Evolutionary conservation across 2,329 filamentous ascomycete genomes (phyloP).

Genomic region (Alternaria sp.): DNA sequence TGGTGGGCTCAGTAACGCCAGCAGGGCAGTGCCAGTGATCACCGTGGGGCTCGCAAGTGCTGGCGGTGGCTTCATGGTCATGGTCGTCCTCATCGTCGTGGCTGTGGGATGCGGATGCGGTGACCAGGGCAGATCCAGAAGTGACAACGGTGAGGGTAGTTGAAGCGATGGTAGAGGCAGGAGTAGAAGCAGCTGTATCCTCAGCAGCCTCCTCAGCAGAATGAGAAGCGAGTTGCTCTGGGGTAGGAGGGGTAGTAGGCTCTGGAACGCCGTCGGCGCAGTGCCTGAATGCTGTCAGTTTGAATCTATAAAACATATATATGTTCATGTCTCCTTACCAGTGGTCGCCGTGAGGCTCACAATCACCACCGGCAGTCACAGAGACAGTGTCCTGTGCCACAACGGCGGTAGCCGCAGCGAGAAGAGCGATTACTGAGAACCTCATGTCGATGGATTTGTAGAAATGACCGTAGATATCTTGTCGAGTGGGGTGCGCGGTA

Average conservation of each 20-base stretch:
- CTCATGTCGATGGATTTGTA: slow-evolving; percentile 26
- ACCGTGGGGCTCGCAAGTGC: slow-evolving; percentile 37
- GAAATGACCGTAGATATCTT: slow-evolving; percentile 10
- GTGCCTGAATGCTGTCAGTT: slow-evolving; percentile 10
- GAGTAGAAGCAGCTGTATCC: not conserved
- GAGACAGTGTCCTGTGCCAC: slow-evolving; percentile 28
- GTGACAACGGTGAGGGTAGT: slow-evolving; percentile 1
- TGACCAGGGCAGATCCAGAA: slow-evolving; percentile 9
- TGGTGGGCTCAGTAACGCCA: slow-evolving; percentile 37
- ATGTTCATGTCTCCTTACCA: slow-evolving; percentile 24
- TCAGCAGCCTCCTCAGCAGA: slow-evolving; percentile 11
- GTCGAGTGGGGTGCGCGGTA: not conserved
- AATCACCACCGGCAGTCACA: slow-evolving; percentile 9
- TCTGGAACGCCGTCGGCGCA: slow-evolving; percentile 19
- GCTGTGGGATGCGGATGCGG: slow-evolving; percentile 7
- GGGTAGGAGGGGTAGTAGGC: slow-evolving; percentile 14
- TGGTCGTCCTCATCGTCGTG: slow-evolving; percentile 33
- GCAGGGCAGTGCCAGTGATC: slow-evolving; percentile 41
- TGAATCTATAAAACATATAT: not conserved
- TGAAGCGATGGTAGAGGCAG: not conserved
- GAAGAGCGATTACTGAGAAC: slow-evolving; percentile 23
- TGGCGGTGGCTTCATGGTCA: slow-evolving; percentile 33
- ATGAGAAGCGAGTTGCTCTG: slow-evolving; percentile 11
- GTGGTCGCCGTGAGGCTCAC: slow-evolving; percentile 37
- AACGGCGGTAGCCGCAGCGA: slow-evolving; percentile 23